phyloP scores from a whole-genome alignment of 2,329 filamentous ascomycete species.

The Hypoxylon sp. region DNA sequence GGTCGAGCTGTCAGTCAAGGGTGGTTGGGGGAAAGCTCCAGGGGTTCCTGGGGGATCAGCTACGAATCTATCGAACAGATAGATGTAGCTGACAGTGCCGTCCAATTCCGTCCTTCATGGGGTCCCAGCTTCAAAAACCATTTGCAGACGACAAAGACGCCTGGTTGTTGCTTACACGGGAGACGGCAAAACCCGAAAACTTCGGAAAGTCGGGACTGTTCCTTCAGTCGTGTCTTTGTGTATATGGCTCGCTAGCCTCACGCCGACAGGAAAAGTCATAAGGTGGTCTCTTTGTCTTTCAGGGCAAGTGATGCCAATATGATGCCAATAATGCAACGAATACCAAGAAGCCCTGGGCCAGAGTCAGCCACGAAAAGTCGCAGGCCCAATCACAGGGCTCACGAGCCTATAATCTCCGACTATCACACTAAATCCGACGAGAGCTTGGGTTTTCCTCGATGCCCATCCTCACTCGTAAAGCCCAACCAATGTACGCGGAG shows the following conservation, averaged over 20 bases:
- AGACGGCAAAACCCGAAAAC: neutral
- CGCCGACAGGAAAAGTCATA: slow-evolving; percentile 3
- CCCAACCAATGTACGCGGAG: neutral
- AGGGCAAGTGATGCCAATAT: slow-evolving; percentile 24
- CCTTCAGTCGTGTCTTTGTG: neutral
- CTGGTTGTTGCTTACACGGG: neutral
- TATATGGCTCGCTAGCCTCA: slow-evolving; percentile 2
- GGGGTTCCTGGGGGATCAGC: slow-evolving; percentile 19
- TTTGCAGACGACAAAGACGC: neutral
- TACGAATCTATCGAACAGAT: slow-evolving; percentile 10
- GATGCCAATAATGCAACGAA: slow-evolving; percentile 26
- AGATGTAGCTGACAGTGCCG: slow-evolving; percentile 11
- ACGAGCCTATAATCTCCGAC: slow-evolving; percentile 27
- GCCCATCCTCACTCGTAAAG: neutral
- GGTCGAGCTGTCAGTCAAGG: slow-evolving; percentile 20
- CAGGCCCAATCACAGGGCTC: slow-evolving; percentile 12
- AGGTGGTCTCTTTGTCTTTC: slow-evolving; percentile 6
- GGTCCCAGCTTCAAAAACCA: neutral
- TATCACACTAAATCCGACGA: slow-evolving; percentile 24
- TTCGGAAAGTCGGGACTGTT: neutral
- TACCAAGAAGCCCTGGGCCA: slow-evolving; percentile 15
- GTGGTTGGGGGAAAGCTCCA: slow-evolving; percentile 4
- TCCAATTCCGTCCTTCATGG: slow-evolving; percentile 1
- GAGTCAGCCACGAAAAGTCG: slow-evolving; percentile 13
- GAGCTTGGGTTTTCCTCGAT: neutral